Evolutionary conservation across 1,139 yeast species (phyloP).

Genomic region (Taphrina flavorubra): DNA sequence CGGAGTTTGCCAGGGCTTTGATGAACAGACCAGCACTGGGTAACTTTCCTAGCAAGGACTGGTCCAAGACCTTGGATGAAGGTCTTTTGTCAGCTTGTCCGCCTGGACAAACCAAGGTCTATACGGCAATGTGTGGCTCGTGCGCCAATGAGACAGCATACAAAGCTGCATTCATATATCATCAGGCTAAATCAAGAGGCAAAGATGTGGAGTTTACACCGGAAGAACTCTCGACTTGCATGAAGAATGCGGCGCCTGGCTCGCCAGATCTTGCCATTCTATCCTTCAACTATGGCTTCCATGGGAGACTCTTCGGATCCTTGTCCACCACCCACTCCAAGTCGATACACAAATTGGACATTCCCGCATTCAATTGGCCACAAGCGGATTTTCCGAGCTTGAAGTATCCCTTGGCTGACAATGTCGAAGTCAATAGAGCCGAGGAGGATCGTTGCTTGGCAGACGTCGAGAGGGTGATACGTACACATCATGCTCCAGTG

Average conservation of each 20-base stretch:
- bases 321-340: slow-evolving; percentile 79
- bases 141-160: slow-evolving; percentile 85
- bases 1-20: slow-evolving; percentile 68
- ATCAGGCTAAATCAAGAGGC: slow-evolving; percentile 64
- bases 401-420: slow-evolving; percentile 70
- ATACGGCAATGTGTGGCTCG: slow-evolving; percentile 82
- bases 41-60: slow-evolving; percentile 71
- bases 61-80: slow-evolving; percentile 62
- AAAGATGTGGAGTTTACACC: slow-evolving; percentile 59
- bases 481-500: slow-evolving; percentile 63
- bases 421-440: slow-evolving; percentile 61
- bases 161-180: slow-evolving; percentile 82
- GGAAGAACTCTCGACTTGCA: slow-evolving; percentile 67
- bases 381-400: slow-evolving; percentile 79
- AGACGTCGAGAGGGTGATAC: slow-evolving; percentile 62
- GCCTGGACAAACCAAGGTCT: slow-evolving; percentile 66
- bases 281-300: slow-evolving; percentile 77
- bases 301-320: slow-evolving; percentile 81
- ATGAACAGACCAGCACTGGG: slow-evolving; percentile 81
- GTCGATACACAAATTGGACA: slow-evolving; percentile 82
- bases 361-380: slow-evolving; percentile 87
- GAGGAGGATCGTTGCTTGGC: slow-evolving; percentile 74
- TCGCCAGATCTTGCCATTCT: slow-evolving; percentile 73
- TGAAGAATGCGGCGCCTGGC: slow-evolving; percentile 68
- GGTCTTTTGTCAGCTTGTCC: slow-evolving; percentile 70